Conservation (phyloP, 768 basidiomycete species). For the Wakefieldia striispora region DNA sequence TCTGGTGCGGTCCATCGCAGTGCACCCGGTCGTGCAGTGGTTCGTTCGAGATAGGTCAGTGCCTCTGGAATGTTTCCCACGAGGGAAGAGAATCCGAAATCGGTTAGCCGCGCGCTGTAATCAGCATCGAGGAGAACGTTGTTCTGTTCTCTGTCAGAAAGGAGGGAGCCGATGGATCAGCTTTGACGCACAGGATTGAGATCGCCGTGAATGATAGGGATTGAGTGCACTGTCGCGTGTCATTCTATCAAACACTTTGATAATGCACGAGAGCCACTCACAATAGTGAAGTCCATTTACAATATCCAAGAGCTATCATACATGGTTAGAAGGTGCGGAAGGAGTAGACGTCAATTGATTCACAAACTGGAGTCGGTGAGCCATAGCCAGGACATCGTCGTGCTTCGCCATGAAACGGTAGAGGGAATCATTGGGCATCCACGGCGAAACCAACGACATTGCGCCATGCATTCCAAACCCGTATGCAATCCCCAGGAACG, state of each 20-base stretch:
- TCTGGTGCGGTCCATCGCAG: constrained; percentile 44
- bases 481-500: no score
- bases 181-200: not conserved
- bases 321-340: constrained; percentile 17
- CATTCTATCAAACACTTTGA: not conserved
- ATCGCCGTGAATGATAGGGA: constrained; percentile 9
- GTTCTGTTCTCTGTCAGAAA: not conserved
- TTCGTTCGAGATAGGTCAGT: not conserved
- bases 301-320: constrained; percentile 14
- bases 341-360: constrained; percentile 5
- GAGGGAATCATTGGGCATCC: constrained; percentile 30
- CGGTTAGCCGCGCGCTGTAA: constrained; percentile 37
- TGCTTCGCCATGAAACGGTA: constrained; percentile 13
- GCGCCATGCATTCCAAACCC: constrained; percentile 23
- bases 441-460: constrained; percentile 29
- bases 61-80: not conserved
- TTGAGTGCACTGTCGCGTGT: constrained; percentile 7
- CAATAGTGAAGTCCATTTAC: constrained; percentile 10
- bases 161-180: not conserved
- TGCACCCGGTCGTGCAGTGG: constrained; percentile 33
- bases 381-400: not conserved
- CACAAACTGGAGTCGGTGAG: constrained; percentile 12
- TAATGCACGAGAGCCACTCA: not conserved
- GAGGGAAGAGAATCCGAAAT: constrained; percentile 38
- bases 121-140: constrained; percentile 6